These are phyloP conservation scores for Serpula lacrymans DNA, from an alignment of 768 basidiomycete species.

Conservation along the genomic window DNA sequence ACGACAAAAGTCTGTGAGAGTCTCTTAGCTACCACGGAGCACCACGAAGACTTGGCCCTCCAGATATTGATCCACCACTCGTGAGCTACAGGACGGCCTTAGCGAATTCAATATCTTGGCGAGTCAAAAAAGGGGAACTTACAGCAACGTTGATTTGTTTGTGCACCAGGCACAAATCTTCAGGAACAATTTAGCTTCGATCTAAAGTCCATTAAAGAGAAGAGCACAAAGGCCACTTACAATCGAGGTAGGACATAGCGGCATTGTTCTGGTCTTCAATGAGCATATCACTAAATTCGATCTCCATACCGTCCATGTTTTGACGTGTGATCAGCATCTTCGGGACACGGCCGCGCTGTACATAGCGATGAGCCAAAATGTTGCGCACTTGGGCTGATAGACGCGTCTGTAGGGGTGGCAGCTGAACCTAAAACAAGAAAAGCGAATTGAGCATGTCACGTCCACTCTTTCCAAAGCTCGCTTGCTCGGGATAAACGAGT, in stretches of 20 bases:
- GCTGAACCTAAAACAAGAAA: constrained; percentile 44
- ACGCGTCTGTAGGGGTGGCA: constrained; percentile 69
- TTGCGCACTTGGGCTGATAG: constrained; percentile 85
- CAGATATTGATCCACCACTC: constrained; percentile 27
- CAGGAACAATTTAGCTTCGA: not conserved
- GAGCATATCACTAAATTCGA: constrained; percentile 96
- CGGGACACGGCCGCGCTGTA: constrained; percentile 49
- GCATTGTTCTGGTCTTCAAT: constrained; percentile 97
- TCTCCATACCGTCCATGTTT: constrained; percentile 87
- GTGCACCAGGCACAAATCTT: constrained; percentile 31
- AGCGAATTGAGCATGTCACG: no score
- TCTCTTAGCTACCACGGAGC: constrained; percentile 33
- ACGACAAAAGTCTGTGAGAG: no score
- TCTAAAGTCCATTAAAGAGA: not conserved
- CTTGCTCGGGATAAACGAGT: not conserved
- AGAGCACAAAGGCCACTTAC: constrained; percentile 41
- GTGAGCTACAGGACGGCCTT: constrained; percentile 23
- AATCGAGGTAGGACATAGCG: constrained; percentile 88
- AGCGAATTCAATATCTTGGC: constrained; percentile 2
- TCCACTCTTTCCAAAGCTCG: no score
- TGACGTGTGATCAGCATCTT: constrained; percentile 83
- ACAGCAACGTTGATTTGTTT: constrained; percentile 30
- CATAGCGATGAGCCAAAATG: constrained; percentile 67
- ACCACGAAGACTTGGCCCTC: constrained; percentile 23
- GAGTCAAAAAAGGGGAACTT: constrained; percentile 3